Conservation (phyloP, 2,329 filamentous ascomycete species). For the Salinomyces thailandicus region DNA sequence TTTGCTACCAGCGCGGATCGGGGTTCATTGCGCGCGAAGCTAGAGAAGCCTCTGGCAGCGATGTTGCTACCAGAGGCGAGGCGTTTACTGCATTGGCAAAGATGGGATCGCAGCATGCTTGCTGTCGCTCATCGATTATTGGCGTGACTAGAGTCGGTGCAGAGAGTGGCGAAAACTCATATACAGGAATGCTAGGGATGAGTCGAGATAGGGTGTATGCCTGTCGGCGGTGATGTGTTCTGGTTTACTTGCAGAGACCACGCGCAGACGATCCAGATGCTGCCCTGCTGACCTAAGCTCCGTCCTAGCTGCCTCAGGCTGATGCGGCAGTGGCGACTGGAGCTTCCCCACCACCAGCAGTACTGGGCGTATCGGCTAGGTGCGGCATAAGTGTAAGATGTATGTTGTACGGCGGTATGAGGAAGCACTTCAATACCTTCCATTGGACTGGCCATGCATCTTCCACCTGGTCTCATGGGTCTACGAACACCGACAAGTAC, state of each 20-base stretch:
- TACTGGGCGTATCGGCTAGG: too few relatives aligned
- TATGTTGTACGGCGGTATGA: too few relatives aligned
- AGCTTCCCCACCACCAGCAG: too few relatives aligned
- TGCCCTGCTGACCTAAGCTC: too few relatives aligned
- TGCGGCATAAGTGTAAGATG: too few relatives aligned
- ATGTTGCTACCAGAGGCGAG: slow-evolving; percentile 47
- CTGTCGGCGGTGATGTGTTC: not conserved
- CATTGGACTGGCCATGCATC: too few relatives aligned
- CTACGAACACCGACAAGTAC: too few relatives aligned
- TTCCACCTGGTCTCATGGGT: too few relatives aligned
- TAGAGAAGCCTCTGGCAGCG: slow-evolving; percentile 35
- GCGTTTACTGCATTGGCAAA: slow-evolving; percentile 55
- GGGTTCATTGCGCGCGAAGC: slow-evolving; percentile 26
- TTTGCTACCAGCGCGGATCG: slow-evolving; percentile 37
- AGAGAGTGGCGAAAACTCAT: not conserved
- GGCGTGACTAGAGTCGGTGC: not conserved
- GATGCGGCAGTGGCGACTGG: too few relatives aligned
- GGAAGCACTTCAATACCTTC: too few relatives aligned
- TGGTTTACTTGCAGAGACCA: not conserved
- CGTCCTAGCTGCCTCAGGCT: too few relatives aligned
- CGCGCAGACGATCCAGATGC: not conserved
- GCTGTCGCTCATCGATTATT: slow-evolving; percentile 6
- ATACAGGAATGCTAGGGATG: not conserved
- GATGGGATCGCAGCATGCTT: slow-evolving; percentile 60
- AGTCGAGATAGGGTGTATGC: not conserved